A percentile compares a stretch with the other conserved stretches of the same genome.
Conservation (phyloP, 345 rosid genomes). For the Geranium brycei region DNA sequence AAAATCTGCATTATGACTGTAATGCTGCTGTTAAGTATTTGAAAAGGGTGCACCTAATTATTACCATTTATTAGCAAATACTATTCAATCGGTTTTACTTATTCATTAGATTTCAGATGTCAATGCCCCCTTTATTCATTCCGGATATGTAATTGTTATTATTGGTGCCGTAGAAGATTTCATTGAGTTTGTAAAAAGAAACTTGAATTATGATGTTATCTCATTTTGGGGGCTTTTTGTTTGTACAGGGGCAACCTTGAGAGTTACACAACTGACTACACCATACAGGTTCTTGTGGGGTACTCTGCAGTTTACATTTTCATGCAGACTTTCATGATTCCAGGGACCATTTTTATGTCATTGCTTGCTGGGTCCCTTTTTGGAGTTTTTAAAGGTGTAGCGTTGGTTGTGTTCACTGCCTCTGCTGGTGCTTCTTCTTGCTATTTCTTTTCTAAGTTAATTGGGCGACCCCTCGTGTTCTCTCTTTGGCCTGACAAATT, state of each 20-base stretch:
- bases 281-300: conserved; percentile 64
- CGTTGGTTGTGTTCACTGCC: conserved; percentile 56
- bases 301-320: conserved; percentile 66
- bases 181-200: too few species aligned
- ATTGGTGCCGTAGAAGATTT: too few species aligned
- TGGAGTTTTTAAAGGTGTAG: conserved; percentile 27
- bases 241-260: conserved; percentile 63
- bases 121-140: too few species aligned
- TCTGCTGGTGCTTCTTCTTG: conserved; percentile 39
- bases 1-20: too few species aligned
- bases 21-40: too few species aligned
- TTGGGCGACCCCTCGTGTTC: conserved; percentile 29
- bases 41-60: too few species aligned
- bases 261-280: conserved; percentile 71
- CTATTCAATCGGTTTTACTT: too few species aligned
- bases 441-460: conserved; percentile 26
- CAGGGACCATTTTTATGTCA: conserved; percentile 31
- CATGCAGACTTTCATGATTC: conserved; percentile 60
- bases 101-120: too few species aligned
- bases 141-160: too few species aligned
- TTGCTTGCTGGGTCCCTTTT: conserved; percentile 35
- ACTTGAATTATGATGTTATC: too few species aligned
- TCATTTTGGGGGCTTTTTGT: not conserved
- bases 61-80: too few species aligned
- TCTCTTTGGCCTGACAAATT: conserved; percentile 33